phyloP scores from a whole-genome alignment of 306 rosid species.

The Casuarina equisetifolia region DNA sequence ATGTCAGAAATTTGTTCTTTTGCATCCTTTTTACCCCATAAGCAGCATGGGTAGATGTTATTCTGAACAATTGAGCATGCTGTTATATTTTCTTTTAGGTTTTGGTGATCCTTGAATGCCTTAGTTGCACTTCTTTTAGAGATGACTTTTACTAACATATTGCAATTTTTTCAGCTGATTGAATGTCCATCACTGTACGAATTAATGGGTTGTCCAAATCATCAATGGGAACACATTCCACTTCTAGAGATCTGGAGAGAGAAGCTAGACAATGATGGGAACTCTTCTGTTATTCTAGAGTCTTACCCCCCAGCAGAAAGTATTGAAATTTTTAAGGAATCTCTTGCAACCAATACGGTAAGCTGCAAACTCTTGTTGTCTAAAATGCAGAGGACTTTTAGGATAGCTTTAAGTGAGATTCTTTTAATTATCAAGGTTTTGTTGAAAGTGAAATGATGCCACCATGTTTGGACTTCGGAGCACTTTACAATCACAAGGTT shows the following conservation, averaged over 20 bases:
- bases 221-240: slow-evolving; percentile 72
- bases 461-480: slow-evolving; percentile 6
- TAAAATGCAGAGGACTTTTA: slow-evolving; percentile 7
- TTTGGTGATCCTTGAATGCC: not conserved
- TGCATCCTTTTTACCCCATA: not conserved
- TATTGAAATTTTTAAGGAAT: slow-evolving; percentile 57
- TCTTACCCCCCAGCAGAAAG: slow-evolving; percentile 68
- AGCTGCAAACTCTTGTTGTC: slow-evolving; percentile 34
- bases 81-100: not conserved
- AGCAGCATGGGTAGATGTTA: not conserved
- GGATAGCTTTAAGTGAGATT: not conserved
- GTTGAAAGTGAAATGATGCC: slow-evolving; percentile 1
- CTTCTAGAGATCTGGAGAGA: slow-evolving; percentile 77
- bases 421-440: slow-evolving; percentile 6
- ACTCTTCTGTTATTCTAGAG: slow-evolving; percentile 58
- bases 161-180: slow-evolving; percentile 63
- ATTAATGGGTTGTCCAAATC: slow-evolving; percentile 65
- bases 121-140: not conserved
- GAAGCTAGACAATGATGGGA: slow-evolving; percentile 52
- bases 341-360: slow-evolving; percentile 73
- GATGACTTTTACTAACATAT: slow-evolving; percentile 22
- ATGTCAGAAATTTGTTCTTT: not conserved
- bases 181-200: slow-evolving; percentile 95
- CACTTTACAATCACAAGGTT: not conserved
- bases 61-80: not conserved